Evolutionary conservation across 495 filamentous ascomycete genomes (phyloP), one percentile per base, ranked within the genome.

Genomic region (Trichocladium uniseriatum): DNA sequence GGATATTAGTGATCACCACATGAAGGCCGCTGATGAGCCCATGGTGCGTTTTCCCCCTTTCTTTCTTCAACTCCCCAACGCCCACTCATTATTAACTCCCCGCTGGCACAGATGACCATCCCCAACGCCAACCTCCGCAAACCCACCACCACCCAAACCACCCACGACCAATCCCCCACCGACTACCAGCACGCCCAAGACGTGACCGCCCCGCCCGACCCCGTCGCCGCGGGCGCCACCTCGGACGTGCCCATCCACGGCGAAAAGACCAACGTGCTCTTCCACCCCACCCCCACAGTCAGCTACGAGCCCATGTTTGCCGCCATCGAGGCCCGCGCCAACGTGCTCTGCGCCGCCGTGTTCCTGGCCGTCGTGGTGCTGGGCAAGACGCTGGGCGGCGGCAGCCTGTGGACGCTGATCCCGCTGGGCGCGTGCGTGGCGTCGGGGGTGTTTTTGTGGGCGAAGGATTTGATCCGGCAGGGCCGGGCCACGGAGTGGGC

Each of bases 221-320:
- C 91, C 6, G 67, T 95, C 20, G 82, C 79, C 9, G 70, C 80
- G 46, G 83, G 86, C 11, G 78, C 82, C 27, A 95, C 91, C 2
- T 87, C 85, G 8, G 91, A 97, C 65, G 87, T 97, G 6, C 91
- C 91, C 14, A 94, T 97, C 56, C 89, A 87, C 62, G 89, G 89
- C 47, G 91, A 95, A 59, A 94, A 88, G 74, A 97, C 91, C 1
- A 95, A 95, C 55, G 81, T 97, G 28, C 80, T 97, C 22, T 96
- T 96, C 67, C 89, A 96, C 60, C 90, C 92, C 0, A 97, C 91
- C 0, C 91, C 91, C 0, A 82, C 84, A 1, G 73, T 95, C 45
- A 83, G 81, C 57, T 94, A 86, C 49, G 82, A 89, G 62, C 87
- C 90, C 5, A 94, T 88, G 74, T 95, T 84, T 68, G 79, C 74